These are phyloP conservation scores for Globisporangium cystogenes DNA, from an alignment of 352 stramenopile genomes.

Conservation along the genomic window DNA sequence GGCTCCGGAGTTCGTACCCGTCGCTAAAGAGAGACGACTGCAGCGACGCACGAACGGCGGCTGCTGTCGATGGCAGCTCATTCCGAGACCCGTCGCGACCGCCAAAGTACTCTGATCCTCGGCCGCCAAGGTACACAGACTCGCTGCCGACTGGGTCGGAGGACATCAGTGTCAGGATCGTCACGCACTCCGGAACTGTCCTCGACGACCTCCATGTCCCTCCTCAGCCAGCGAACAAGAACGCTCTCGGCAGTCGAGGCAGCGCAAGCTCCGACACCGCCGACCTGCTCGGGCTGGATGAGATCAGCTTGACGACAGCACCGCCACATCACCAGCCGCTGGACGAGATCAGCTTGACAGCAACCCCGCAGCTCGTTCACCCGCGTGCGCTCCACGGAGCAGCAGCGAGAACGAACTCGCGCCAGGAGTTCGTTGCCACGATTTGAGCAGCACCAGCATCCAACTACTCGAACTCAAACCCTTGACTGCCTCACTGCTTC, in stretches of 20 bases:
- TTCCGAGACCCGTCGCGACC: slow-evolving; percentile 18
- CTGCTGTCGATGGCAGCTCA: slow-evolving; percentile 5
- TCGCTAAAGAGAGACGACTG: slow-evolving; percentile 10
- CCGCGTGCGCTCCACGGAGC: background rate
- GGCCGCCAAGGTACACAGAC: slow-evolving; percentile 30
- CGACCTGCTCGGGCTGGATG: slow-evolving; percentile 28
- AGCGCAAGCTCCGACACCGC: slow-evolving; percentile 2
- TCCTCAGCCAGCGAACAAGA: background rate
- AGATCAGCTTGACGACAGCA: slow-evolving; percentile 8
- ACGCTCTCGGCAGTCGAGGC: slow-evolving; percentile 2
- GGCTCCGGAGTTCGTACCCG: slow-evolving; percentile 29
- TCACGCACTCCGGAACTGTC: slow-evolving; percentile 33
- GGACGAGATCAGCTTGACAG: background rate
- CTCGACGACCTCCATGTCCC: slow-evolving; percentile 13
- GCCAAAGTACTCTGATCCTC: slow-evolving; percentile 30
- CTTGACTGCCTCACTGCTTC: background rate
- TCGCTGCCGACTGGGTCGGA: slow-evolving; percentile 15
- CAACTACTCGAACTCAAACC: background rate
- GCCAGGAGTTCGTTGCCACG: slow-evolving; percentile 12
- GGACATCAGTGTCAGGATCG: slow-evolving; percentile 34
- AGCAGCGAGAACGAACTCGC: background rate
- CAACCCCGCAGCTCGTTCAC: background rate
- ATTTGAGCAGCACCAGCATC: slow-evolving; percentile 6
- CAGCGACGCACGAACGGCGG: background rate
- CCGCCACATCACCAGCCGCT: background rate